Evolutionary conservation across 2,329 filamentous ascomycete genomes (phyloP).

Genomic region (Hypoxylon sp.): DNA sequence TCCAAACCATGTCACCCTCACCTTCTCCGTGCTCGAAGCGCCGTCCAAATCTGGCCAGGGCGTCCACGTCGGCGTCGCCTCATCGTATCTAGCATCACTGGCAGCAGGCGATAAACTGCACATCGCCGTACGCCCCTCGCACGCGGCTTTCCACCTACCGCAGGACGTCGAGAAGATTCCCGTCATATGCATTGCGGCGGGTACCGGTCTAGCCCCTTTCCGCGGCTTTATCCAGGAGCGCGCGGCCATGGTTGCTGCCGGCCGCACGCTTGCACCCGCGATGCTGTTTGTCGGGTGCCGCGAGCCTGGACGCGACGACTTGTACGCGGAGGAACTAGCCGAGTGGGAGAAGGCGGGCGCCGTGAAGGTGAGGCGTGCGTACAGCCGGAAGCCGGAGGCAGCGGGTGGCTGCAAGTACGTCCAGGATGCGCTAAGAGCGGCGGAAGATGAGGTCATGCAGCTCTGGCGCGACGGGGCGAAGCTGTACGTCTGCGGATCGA

Average conservation of each 20-base stretch:
- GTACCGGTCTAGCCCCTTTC: slow-evolving; percentile 72
- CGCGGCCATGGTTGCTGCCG: slow-evolving; percentile 62
- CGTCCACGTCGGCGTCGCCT: slow-evolving; percentile 70
- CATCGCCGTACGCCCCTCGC: slow-evolving; percentile 54
- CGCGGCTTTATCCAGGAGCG: slow-evolving; percentile 73
- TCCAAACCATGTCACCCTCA: slow-evolving; percentile 70
- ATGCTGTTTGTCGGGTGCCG: slow-evolving; percentile 76
- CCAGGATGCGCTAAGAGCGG: slow-evolving; percentile 58
- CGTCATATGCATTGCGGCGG: slow-evolving; percentile 64
- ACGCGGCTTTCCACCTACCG: slow-evolving; percentile 63
- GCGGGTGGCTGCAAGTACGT: slow-evolving; percentile 63
- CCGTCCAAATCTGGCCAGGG: slow-evolving; percentile 65
- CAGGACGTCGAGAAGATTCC: slow-evolving; percentile 59
- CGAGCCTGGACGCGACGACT: slow-evolving; percentile 64
- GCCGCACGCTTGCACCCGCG: slow-evolving; percentile 68
- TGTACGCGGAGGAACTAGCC: slow-evolving; percentile 71
- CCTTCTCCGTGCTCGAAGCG: slow-evolving; percentile 73
- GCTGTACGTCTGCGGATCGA: slow-evolving; percentile 75
- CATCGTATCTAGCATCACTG: slow-evolving; percentile 68
- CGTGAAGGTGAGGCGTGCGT: slow-evolving; percentile 72
- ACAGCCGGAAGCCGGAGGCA: slow-evolving; percentile 59
- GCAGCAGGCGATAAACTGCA: slow-evolving; percentile 57
- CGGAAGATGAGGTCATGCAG: slow-evolving; percentile 53
- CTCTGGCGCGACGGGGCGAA: slow-evolving; percentile 62
- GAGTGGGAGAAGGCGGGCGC: slow-evolving; percentile 71